Percentiles rank a stretch among this genome's conserved stretches.
These are phyloP conservation scores for Fraxinus anomala DNA, from an alignment of 257 asterid species.

Conservation along the genomic window DNA sequence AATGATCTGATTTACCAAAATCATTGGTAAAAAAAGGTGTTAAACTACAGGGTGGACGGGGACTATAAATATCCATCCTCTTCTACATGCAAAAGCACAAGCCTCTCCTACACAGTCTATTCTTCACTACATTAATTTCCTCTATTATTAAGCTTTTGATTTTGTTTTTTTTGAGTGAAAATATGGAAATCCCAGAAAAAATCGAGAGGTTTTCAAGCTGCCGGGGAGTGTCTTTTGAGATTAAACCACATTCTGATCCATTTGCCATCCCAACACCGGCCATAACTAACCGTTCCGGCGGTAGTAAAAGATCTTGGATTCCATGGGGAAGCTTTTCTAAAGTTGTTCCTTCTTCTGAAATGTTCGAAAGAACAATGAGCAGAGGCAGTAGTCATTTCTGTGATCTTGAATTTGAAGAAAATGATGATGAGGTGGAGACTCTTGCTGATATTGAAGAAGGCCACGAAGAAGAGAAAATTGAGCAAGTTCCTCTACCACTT, in stretches of 20 bases:
- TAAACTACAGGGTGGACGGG: background rate
- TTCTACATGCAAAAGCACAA: conserved; percentile 1
- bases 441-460: conserved; percentile 56
- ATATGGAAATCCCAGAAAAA: conserved; percentile 40
- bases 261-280: conserved; percentile 36
- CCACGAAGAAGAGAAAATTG: conserved; percentile 25
- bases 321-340: conserved; percentile 52
- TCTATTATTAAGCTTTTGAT: background rate
- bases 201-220: conserved; percentile 62
- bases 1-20: background rate
- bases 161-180: background rate
- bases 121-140: background rate
- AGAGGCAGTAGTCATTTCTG: conserved; percentile 75
- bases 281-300: background rate
- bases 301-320: conserved; percentile 40
- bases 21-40: background rate
- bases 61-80: background rate
- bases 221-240: conserved; percentile 77
- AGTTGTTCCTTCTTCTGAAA: conserved; percentile 39
- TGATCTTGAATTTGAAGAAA: conserved; percentile 42
- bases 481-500: conserved; percentile 18
- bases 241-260: conserved; percentile 57
- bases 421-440: conserved; percentile 20
- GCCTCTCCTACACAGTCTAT: background rate
- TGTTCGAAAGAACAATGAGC: conserved; percentile 54